These are phyloP conservation scores for Leptoxyphium fumago DNA, from an alignment of 2,329 filamentous ascomycete species.

Conservation along the genomic window DNA sequence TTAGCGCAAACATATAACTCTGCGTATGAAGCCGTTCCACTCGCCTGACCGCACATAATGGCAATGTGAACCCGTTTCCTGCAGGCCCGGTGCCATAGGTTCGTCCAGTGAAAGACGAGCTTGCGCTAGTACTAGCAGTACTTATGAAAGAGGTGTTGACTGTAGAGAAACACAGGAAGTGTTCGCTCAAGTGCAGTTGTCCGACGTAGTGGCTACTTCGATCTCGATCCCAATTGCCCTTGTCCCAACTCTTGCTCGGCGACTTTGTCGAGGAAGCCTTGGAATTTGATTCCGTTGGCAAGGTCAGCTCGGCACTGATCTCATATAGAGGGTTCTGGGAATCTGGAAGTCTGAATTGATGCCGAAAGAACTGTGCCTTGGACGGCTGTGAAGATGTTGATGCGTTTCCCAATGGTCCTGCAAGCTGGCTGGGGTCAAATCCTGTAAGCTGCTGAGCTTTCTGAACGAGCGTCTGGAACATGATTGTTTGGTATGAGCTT, in stretches of 20 bases:
- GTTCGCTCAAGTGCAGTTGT: constrained; percentile 84
- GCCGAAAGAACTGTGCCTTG: constrained; percentile 84
- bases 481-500: constrained; percentile 15
- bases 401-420: constrained; percentile 39
- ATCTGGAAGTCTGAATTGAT: constrained; percentile 87
- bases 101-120: constrained; percentile 77
- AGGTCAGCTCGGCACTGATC: constrained; percentile 88
- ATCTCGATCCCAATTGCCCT: constrained; percentile 48
- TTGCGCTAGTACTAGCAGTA: constrained; percentile 63
- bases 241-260: constrained; percentile 40
- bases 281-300: constrained; percentile 47
- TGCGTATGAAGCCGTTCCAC: constrained; percentile 90
- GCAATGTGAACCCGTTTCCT: constrained; percentile 90
- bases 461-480: constrained; percentile 73
- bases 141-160: constrained; percentile 76
- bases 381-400: constrained; percentile 70
- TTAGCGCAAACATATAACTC: constrained; percentile 80
- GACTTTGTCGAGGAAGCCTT: constrained; percentile 5
- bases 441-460: constrained; percentile 69
- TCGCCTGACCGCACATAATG: constrained; percentile 75
- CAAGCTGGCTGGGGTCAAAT: constrained; percentile 72
- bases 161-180: constrained; percentile 93
- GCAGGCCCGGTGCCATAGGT: constrained; percentile 85
- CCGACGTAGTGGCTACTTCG: constrained; percentile 60
- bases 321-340: constrained; percentile 89